A percentile compares a stretch with the other conserved stretches of the same genome.
Conservation (phyloP, 148 eudicot species). For the Limonium bicolor region DNA sequence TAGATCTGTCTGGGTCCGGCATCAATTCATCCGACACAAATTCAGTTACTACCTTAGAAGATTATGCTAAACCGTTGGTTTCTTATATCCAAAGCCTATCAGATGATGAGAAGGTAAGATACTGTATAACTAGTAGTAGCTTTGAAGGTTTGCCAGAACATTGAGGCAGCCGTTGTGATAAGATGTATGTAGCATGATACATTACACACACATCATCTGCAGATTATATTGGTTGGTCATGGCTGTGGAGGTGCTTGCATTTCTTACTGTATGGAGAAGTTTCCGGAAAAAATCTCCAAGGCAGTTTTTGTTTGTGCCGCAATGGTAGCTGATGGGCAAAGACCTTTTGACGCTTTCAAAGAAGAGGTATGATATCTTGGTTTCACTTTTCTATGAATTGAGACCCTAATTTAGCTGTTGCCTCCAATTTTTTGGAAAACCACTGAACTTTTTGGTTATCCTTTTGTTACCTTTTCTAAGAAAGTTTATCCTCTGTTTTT, state of each 20-base stretch:
- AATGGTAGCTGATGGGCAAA: conserved; percentile 77
- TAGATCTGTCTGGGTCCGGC: conserved; percentile 91
- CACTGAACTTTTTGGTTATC: too few species aligned
- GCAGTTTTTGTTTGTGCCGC: conserved; percentile 81
- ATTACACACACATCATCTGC: conserved; percentile 2
- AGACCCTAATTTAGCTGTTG: too few species aligned
- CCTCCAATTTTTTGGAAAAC: too few species aligned
- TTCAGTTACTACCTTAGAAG: conserved; percentile 36
- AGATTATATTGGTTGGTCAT: conserved; percentile 97
- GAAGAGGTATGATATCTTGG: conserved; percentile 75
- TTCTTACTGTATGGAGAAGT: conserved; percentile 76
- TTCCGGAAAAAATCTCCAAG: conserved; percentile 60
- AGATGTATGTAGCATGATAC: neutral
- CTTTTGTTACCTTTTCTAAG: too few species aligned
- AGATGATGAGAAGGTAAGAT: conserved; percentile 68
- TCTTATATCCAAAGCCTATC: conserved; percentile 41
- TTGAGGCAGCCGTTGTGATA: too few species aligned
- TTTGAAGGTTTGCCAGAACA: too few species aligned
- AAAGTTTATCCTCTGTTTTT: too few species aligned
- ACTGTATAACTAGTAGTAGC: neutral
- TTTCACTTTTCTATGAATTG: too few species aligned
- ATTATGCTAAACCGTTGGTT: conserved; percentile 70
- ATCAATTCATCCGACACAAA: conserved; percentile 59
- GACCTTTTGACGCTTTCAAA: conserved; percentile 85
- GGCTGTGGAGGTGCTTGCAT: conserved; percentile 89